A percentile compares a stretch with the other conserved stretches of the same genome.
These are phyloP conservation scores for Botrytis aclada DNA, from an alignment of 2,329 filamentous ascomycete species.

Conservation along the genomic window DNA sequence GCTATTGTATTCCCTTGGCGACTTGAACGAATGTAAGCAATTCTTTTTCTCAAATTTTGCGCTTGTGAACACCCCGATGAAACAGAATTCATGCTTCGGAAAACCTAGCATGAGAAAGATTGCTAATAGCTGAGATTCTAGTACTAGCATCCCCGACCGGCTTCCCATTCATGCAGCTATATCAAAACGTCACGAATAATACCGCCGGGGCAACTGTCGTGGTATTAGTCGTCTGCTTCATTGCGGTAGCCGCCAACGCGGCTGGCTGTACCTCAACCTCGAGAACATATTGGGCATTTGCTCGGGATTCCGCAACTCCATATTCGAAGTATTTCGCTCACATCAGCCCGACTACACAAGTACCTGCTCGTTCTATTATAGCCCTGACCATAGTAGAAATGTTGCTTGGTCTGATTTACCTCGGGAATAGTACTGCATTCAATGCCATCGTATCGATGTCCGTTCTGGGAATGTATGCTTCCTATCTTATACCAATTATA, in stretches of 20 bases:
- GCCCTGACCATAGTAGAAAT: constrained; percentile 45
- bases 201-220: constrained; percentile 5
- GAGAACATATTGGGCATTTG: constrained; percentile 46
- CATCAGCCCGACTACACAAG: constrained; percentile 36
- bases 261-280: constrained; percentile 45
- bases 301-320: constrained; percentile 43
- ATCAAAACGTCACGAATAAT: constrained; percentile 41
- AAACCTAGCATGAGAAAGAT: neutral
- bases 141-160: constrained; percentile 44
- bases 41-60: neutral
- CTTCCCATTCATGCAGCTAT: constrained; percentile 47
- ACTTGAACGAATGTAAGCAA: constrained; percentile 35
- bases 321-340: constrained; percentile 41
- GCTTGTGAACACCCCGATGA: neutral
- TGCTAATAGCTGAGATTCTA: neutral
- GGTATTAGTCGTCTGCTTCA: constrained; percentile 32
- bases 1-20: constrained; percentile 45
- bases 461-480: constrained; percentile 45
- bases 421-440: constrained; percentile 47
- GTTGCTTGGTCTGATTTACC: constrained; percentile 46
- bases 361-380: constrained; percentile 42
- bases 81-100: neutral
- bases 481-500: constrained; percentile 43
- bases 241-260: constrained; percentile 48
- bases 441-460: constrained; percentile 47